A percentile compares a stretch with the other conserved stretches of the same genome.
phyloP scores from a whole-genome alignment of 2,329 filamentous ascomycete species.

The Beauveria caledonica region DNA sequence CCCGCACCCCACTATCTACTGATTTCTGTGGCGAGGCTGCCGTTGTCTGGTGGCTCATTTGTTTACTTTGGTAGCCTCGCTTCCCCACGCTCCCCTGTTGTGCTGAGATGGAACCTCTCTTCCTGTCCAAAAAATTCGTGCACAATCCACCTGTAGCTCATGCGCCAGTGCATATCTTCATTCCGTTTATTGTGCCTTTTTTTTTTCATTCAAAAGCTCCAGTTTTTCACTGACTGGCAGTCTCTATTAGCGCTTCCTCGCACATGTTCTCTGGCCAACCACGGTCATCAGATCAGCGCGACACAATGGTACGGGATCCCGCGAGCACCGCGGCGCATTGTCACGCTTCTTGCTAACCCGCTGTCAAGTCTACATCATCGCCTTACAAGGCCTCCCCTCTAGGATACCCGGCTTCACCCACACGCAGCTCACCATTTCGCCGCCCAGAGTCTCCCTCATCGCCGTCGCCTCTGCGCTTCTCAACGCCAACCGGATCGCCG shows the following conservation, averaged over 20 bases:
- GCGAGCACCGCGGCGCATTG: not conserved
- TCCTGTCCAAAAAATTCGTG: not conserved
- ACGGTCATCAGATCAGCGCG: not conserved
- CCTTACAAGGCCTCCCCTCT: conserved; percentile 65
- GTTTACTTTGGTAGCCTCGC: conserved; percentile 13
- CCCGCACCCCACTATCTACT: not conserved
- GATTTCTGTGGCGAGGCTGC: not conserved
- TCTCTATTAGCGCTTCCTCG: not conserved
- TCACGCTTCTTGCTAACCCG: not conserved
- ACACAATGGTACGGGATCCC: conserved; percentile 10
- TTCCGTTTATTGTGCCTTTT: not conserved
- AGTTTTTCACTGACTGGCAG: not conserved
- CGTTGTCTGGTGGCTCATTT: conserved; percentile 11
- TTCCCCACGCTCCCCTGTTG: not conserved
- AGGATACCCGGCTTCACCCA: conserved; percentile 56
- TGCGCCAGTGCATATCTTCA: not conserved
- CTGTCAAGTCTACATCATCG: conserved; percentile 41
- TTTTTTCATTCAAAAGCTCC: not conserved
- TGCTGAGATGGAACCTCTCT: not conserved
- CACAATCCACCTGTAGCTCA: not conserved
- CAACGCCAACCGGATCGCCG: conserved; percentile 56
- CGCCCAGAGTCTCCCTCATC: conserved; percentile 56
- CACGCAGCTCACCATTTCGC: conserved; percentile 56
- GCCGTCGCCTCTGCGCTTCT: conserved; percentile 55
- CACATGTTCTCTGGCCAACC: conserved; percentile 12